phyloP scores from a whole-genome alignment of 2,329 filamentous ascomycete genomes.

The Epichloe sp. region DNA sequence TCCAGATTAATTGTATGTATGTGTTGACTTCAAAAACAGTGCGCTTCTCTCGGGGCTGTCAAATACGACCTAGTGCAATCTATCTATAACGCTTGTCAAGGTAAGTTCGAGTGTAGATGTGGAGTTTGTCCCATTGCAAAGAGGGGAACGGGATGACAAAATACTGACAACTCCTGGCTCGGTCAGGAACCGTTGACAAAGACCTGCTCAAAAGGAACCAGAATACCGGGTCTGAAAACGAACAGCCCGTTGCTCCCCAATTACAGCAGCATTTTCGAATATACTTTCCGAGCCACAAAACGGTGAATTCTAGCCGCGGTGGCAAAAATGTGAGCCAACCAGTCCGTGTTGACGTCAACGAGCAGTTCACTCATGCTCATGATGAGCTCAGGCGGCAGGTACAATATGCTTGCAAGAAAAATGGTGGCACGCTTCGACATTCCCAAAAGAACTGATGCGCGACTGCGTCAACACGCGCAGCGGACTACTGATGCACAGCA shows the following conservation, averaged over 20 bases:
- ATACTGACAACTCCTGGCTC: neutral
- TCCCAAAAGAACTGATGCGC: constrained; percentile 58
- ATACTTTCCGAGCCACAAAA: constrained; percentile 68
- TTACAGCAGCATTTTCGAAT: constrained; percentile 46
- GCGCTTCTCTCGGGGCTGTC: constrained; percentile 70
- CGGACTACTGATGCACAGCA: constrained; percentile 79
- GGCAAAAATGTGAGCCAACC: constrained; percentile 27
- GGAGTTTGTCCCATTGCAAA: neutral
- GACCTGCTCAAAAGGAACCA: neutral
- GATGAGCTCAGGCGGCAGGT: constrained; percentile 48
- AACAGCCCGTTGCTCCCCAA: neutral
- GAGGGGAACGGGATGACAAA: constrained; percentile 5
- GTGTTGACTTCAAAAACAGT: constrained; percentile 25
- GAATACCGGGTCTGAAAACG: neutral
- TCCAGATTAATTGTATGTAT: neutral
- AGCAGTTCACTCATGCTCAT: neutral
- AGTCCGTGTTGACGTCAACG: neutral
- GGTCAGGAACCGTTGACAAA: neutral
- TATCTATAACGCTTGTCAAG: constrained; percentile 42
- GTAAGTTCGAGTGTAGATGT: constrained; percentile 20
- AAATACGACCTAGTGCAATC: constrained; percentile 51
- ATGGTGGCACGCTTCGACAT: constrained; percentile 57
- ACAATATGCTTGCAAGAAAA: constrained; percentile 68
- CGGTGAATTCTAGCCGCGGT: constrained; percentile 51
- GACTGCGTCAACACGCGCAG: constrained; percentile 60